These are phyloP conservation scores for Diaporthe ilicicola DNA, from an alignment of 2,329 filamentous ascomycete genomes.

Conservation along the genomic window DNA sequence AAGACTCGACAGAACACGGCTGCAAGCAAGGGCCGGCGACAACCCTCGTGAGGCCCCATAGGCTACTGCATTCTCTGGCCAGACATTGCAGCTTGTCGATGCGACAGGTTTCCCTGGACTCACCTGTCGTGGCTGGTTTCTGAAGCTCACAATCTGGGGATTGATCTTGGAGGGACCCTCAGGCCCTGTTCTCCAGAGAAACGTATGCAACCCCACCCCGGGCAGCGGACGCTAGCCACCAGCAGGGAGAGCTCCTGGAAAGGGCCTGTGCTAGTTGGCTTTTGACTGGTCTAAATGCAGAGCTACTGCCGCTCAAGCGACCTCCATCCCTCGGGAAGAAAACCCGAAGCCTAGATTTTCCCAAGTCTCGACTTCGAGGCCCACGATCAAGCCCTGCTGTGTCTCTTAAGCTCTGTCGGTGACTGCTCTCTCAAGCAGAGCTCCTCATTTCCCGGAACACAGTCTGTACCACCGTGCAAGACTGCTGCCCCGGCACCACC, in stretches of 20 bases:
- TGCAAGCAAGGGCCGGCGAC: not conserved
- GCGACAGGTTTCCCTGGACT: not conserved
- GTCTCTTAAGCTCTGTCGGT: slow-evolving; percentile 5
- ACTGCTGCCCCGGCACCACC: slow-evolving; percentile 19
- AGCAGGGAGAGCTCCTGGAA: slow-evolving; percentile 20
- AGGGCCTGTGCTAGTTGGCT: slow-evolving; percentile 21
- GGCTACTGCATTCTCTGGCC: not conserved
- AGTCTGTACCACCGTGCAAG: slow-evolving; percentile 28
- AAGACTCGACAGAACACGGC: not conserved
- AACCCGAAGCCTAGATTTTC: slow-evolving; percentile 32
- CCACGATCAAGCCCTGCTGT: slow-evolving; percentile 10
- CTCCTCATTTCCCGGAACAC: slow-evolving; percentile 29
- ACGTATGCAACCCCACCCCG: slow-evolving; percentile 13
- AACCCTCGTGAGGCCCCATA: not conserved
- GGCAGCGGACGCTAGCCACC: slow-evolving; percentile 10
- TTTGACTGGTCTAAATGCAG: slow-evolving; percentile 26
- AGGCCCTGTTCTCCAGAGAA: slow-evolving; percentile 19
- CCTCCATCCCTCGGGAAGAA: slow-evolving; percentile 25
- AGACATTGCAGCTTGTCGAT: not conserved
- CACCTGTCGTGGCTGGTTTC: slow-evolving; percentile 8
- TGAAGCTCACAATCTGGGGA: slow-evolving; percentile 7
- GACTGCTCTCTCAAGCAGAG: slow-evolving; percentile 7
- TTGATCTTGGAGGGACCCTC: not conserved
- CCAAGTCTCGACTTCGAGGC: slow-evolving; percentile 10
- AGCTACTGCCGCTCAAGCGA: slow-evolving; percentile 32